Base-by-base conservation (phyloP, 805 yeast genomes). In the Candida koratica region DNA sequence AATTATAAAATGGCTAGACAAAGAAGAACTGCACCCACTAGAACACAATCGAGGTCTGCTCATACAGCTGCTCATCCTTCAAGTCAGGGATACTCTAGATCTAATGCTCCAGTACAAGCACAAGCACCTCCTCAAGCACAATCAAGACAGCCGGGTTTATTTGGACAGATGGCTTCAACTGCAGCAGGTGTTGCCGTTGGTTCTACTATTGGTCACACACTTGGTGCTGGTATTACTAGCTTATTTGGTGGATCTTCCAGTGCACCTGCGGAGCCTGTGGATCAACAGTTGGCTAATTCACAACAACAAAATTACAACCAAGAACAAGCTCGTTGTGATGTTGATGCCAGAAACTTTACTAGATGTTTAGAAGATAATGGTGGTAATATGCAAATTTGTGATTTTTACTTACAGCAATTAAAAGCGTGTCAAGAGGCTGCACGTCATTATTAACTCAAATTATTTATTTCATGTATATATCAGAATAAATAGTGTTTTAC, bases 171-270 rank as follows among this genome's bases (percentile, higher is more conserved):
- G 98, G 97, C 97, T 25, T 73, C 95, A 32, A 93, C 98, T 32
- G 98, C 98, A 38, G 98, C 97, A 33, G 98, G 98, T 80, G 98
- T 93, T 29, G 98, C 97, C 37, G 97, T 93, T 39, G 98, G 98
- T 53, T 86, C 96, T 35, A 82, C 97, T 43, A 81, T 90, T 37
- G 98, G 98, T 44, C 98, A 93, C 73, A 87, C 97, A 26, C 49
- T 90, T 41, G 97, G 97, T 67, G 95, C 95, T 44, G 97, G 97
- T 53, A 69, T 93, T 52, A 80, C 95, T 34, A 74, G 86, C 34
- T 65, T 93, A 75, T 90, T 90, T 53, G 87, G 95, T 37, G 95
- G 95, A 38, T 75, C 85, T 25, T 69, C 81, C 18, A 61, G 69
- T 19, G 62, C 70, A 19, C 75, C 66, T 29, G 70, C 71, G 43